Base-by-base conservation (phyloP, 1,139 yeast species). In the Geotrichum aggregatum region DNA sequence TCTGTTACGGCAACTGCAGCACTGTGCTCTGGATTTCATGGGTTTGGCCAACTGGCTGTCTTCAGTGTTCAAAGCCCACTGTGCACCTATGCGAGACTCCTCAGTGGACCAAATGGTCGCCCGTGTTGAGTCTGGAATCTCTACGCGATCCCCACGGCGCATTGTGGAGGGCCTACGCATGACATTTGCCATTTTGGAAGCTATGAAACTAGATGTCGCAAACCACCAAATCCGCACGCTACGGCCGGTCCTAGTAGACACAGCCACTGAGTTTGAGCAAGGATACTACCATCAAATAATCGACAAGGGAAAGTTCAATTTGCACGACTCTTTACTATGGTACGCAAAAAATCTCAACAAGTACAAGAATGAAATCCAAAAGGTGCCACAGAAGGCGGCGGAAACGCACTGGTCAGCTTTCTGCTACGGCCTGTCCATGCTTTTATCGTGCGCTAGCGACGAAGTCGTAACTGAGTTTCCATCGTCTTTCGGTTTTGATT, bases 121-220 rank as follows among this genome's bases (percentile, higher is more conserved):
- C n/a, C 79, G 82, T 61, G 84, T 89, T 64, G 76, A 75, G 52
- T 76, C 76, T 53, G 88, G 95, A 22, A 78, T 79, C 57, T 65
- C 69, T n/a, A 73, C 74, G 31, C 72, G 74, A 57, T 76, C 82
- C 21, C 78, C 82, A 10, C 66, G 74, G 54, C 75, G 76, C 54
- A 72, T 89, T 49, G 87, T 87, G 42, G 87, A 83, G 49, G 97
- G 95, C 2, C 72, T 91, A 52, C 77, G 94, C 56, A 78, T 83
- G 71, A 78, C 87, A 19, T 88, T 91, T 67, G 86, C 87, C 58
- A 86, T 91, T 54, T 73, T 91, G 60, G 97, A 89, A 67, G 94
- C 95, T n/a, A 89, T 91, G 96, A 91, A 91, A 67, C 75, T 91
- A 60, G 97, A 91, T 65, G 95, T 89, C 53, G 96, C 97, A 14